Conservation (phyloP, 495 filamentous ascomycete species). For the Penicillium egyptiacum region DNA sequence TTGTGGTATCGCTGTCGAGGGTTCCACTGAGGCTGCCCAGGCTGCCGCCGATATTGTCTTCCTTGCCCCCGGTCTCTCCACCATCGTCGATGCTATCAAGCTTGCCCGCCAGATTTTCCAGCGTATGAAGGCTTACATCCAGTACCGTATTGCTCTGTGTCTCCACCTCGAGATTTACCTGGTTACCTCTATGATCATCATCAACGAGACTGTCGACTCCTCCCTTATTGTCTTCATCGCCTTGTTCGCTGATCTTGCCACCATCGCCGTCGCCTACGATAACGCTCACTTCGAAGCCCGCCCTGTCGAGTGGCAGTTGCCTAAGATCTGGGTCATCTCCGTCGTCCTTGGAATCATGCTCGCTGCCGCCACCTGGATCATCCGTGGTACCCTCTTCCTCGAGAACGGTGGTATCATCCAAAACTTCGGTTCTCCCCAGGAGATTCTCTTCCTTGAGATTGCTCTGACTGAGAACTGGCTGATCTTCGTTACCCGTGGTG, state of each 20-base stretch:
- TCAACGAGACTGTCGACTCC: conserved; percentile 66
- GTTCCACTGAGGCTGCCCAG: conserved; percentile 74
- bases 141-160: conserved; percentile 78
- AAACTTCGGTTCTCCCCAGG: conserved; percentile 69
- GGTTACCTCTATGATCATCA: conserved; percentile 76
- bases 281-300: conserved; percentile 71
- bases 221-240: conserved; percentile 75
- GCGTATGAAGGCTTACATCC: conserved; percentile 80
- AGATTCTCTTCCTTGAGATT: conserved; percentile 72
- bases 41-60: conserved; percentile 78
- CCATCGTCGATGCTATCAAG: conserved; percentile 77
- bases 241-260: conserved; percentile 74
- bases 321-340: conserved; percentile 77
- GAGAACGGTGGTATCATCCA: conserved; percentile 69
- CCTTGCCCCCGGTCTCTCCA: conserved; percentile 73
- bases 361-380: conserved; percentile 66
- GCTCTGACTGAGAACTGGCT: conserved; percentile 77
- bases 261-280: conserved; percentile 75
- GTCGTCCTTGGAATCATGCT: conserved; percentile 65
- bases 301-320: conserved; percentile 75
- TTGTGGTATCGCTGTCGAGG: conserved; percentile 77
- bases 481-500: conserved; percentile 76
- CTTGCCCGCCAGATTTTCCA: conserved; percentile 78
- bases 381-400: conserved; percentile 66
- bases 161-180: conserved; percentile 75